Percentiles rank a stretch among this genome's conserved stretches.
Conservation (phyloP, 305 asterid species). For the Solanum chacoense region DNA sequence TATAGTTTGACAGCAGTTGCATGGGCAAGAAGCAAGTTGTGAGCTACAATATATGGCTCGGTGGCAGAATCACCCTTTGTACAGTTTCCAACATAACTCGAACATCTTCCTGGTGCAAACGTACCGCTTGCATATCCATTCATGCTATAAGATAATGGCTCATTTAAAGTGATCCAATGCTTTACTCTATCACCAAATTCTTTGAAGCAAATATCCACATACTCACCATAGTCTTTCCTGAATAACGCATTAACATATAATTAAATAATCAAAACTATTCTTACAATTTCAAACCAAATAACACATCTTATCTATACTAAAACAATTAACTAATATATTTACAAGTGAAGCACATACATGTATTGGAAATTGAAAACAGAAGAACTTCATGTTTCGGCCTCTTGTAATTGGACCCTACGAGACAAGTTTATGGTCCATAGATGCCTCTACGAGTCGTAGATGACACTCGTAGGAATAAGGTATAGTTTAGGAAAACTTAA, state of each 20-base stretch:
- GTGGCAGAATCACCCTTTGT: neutral
- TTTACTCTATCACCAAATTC: constrained; percentile 15
- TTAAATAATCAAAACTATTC: neutral
- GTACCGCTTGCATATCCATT: constrained; percentile 1
- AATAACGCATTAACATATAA: neutral
- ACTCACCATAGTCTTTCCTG: constrained; percentile 6
- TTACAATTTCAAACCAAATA: neutral
- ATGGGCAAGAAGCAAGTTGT: constrained; percentile 17
- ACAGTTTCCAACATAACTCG: constrained; percentile 8
- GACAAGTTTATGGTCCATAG: neutral
- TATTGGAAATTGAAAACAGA: neutral
- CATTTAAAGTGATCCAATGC: constrained; percentile 11
- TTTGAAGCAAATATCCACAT: constrained; percentile 10
- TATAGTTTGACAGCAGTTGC: constrained; percentile 7
- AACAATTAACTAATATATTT: neutral
- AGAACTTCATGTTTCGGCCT: neutral
- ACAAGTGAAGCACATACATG: neutral
- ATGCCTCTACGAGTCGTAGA: neutral
- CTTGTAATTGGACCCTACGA: neutral
- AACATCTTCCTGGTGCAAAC: constrained; percentile 15
- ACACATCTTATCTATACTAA: neutral
- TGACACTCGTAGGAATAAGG: neutral
- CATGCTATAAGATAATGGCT: constrained; percentile 1
- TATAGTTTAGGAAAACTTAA: neutral
- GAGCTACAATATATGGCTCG: constrained; percentile 9